These are phyloP conservation scores for Solanum tarapatanum DNA, from an alignment of 257 asterid genomes.

Conservation along the genomic window DNA sequence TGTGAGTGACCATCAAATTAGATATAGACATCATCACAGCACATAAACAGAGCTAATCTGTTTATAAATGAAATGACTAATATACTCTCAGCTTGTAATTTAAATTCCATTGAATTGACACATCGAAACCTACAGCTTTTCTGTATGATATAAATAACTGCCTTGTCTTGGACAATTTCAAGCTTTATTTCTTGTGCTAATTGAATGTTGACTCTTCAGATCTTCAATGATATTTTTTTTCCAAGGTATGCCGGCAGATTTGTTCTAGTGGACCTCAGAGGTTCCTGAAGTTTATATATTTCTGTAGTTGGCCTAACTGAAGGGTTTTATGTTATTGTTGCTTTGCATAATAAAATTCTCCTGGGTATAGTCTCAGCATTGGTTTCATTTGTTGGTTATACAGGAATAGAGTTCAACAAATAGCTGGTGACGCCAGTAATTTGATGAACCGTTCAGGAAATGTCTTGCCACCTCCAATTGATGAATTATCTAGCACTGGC, in stretches of 20 bases:
- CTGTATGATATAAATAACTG: background rate
- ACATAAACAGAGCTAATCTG: background rate
- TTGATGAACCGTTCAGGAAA: slow-evolving; percentile 46
- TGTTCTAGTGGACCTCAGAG: background rate
- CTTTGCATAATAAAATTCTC: background rate
- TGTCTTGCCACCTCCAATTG: slow-evolving; percentile 67
- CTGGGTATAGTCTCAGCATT: slow-evolving; percentile 1
- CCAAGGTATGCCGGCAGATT: background rate
- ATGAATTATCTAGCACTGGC: slow-evolving; percentile 28
- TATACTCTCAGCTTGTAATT: background rate
- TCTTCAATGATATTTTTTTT: background rate
- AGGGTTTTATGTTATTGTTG: background rate
- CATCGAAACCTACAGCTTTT: background rate
- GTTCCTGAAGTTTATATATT: background rate
- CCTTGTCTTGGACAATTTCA: background rate
- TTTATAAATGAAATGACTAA: background rate
- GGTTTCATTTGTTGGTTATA: slow-evolving; percentile 10
- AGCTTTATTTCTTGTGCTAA: background rate
- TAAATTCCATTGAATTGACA: background rate
- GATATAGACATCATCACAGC: background rate
- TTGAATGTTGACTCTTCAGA: background rate
- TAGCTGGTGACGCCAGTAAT: slow-evolving; percentile 61
- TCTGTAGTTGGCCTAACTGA: background rate
- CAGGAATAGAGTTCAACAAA: slow-evolving; percentile 92
- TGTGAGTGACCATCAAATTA: background rate